Percentiles rank a stretch among this genome's conserved stretches.
Evolutionary conservation across 2,329 filamentous ascomycete genomes (phyloP).

Genomic region (Chalara sp.): DNA sequence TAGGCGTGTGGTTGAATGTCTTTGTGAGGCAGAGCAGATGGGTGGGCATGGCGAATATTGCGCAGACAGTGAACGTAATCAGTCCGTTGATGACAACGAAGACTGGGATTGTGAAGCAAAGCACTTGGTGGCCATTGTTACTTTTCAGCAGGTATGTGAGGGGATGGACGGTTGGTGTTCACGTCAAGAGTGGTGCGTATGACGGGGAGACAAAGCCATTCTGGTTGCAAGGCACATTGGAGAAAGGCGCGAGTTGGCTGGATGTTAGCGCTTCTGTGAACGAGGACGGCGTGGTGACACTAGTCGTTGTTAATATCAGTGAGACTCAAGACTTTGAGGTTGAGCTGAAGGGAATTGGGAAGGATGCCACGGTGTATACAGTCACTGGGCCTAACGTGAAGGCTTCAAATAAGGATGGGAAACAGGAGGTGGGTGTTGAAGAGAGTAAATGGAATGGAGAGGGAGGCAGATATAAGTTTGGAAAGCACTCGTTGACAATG

Average conservation of each 20-base stretch:
- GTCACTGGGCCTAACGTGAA: constrained; percentile 52
- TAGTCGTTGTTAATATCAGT: constrained; percentile 69
- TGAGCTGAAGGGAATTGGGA: constrained; percentile 49
- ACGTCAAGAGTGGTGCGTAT: constrained; percentile 59
- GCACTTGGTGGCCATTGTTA: constrained; percentile 57
- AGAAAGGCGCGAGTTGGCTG: constrained; percentile 59
- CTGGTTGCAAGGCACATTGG: constrained; percentile 59
- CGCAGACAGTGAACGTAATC: constrained; percentile 63
- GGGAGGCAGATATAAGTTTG: constrained; percentile 53
- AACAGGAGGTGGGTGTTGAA: constrained; percentile 53
- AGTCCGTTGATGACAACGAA: constrained; percentile 57
- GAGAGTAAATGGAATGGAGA: constrained; percentile 58
- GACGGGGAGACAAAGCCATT: constrained; percentile 57
- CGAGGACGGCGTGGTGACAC: constrained; percentile 50
- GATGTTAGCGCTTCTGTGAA: constrained; percentile 58
- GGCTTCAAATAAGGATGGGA: constrained; percentile 55
- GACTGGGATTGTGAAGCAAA: constrained; percentile 52
- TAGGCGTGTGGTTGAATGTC: constrained; percentile 56
- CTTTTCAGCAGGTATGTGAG: constrained; percentile 65
- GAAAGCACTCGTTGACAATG: constrained; percentile 64
- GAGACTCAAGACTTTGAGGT: constrained; percentile 53
- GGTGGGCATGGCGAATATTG: constrained; percentile 61
- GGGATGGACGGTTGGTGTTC: constrained; percentile 59
- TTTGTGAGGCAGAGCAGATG: constrained; percentile 56
- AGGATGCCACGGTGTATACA: constrained; percentile 52